phyloP scores from a whole-genome alignment of 108 stramenopile species.

The Tribonema minus region DNA sequence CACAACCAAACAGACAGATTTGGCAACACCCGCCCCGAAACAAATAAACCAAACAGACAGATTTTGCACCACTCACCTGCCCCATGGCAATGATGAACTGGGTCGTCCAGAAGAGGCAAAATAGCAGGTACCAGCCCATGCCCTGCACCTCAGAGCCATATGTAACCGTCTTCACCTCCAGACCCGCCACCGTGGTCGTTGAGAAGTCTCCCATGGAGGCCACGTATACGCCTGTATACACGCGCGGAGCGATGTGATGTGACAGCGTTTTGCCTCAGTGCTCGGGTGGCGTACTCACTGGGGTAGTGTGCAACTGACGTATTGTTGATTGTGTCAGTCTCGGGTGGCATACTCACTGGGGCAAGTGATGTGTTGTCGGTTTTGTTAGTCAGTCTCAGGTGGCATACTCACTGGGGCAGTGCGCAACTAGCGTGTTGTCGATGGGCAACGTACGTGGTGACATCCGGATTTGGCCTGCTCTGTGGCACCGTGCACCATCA shows the following conservation, averaged over 20 bases:
- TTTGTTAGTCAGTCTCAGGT: no score
- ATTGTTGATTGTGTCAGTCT: no score
- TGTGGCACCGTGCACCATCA: no score
- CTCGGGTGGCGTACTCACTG: no score
- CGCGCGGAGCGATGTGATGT: no score
- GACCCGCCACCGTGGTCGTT: slow-evolving; percentile 2
- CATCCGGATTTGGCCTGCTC: no score
- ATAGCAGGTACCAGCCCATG: slow-evolving; percentile 66
- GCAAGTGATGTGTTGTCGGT: no score
- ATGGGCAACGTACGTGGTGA: background rate
- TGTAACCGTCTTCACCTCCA: slow-evolving; percentile 1
- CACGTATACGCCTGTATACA: background rate
- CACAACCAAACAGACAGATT: no score
- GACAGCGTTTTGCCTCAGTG: no score
- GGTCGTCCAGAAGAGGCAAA: slow-evolving; percentile 84
- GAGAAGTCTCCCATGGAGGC: background rate
- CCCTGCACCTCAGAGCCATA: slow-evolving; percentile 17
- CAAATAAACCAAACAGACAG: no score
- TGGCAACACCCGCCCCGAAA: no score
- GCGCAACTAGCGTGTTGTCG: background rate
- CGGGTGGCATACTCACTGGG: background rate
- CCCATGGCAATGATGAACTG: slow-evolving; percentile 87
- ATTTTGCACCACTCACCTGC: slow-evolving; percentile 53
- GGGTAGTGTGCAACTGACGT: no score
- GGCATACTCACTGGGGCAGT: background rate